Conservation (phyloP, 2,329 filamentous ascomycete genomes). For the Fusarium virguliforme region DNA sequence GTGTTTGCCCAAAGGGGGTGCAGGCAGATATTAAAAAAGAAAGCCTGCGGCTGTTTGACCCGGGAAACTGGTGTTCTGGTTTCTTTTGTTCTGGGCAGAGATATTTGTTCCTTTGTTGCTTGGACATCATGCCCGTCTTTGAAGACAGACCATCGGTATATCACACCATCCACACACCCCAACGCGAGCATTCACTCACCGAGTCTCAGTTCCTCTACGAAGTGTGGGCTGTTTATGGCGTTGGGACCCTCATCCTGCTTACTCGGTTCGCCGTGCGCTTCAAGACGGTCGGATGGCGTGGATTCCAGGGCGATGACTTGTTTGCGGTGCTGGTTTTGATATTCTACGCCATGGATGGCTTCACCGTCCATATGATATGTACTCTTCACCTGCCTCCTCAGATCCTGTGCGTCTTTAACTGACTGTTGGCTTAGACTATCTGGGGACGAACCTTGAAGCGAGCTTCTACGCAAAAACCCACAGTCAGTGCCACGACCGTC, state of each 20-base stretch:
- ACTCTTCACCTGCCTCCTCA: not conserved
- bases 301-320: slow-evolving; percentile 59
- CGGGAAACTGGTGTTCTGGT: not conserved
- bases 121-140: slow-evolving; percentile 21
- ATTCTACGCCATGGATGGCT: slow-evolving; percentile 57
- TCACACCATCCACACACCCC: not conserved
- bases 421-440: slow-evolving; percentile 28
- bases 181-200: not conserved
- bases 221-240: slow-evolving; percentile 53
- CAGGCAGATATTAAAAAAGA: not conserved
- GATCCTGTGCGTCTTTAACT: not conserved
- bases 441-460: slow-evolving; percentile 47
- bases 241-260: slow-evolving; percentile 54
- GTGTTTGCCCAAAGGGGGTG: not conserved
- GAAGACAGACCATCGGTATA: slow-evolving; percentile 22
- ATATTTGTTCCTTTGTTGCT: not conserved
- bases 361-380: slow-evolving; percentile 57
- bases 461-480: not conserved
- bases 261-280: slow-evolving; percentile 56
- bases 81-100: not conserved
- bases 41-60: not conserved
- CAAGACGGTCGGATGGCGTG: slow-evolving; percentile 57
- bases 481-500: slow-evolving; percentile 9
- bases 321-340: slow-evolving; percentile 55
- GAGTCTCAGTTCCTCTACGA: slow-evolving; percentile 50